Percentiles rank a stretch among this genome's conserved stretches.
phyloP scores from a whole-genome alignment of 2,329 filamentous ascomycete species.

The Penicillium sp. region DNA sequence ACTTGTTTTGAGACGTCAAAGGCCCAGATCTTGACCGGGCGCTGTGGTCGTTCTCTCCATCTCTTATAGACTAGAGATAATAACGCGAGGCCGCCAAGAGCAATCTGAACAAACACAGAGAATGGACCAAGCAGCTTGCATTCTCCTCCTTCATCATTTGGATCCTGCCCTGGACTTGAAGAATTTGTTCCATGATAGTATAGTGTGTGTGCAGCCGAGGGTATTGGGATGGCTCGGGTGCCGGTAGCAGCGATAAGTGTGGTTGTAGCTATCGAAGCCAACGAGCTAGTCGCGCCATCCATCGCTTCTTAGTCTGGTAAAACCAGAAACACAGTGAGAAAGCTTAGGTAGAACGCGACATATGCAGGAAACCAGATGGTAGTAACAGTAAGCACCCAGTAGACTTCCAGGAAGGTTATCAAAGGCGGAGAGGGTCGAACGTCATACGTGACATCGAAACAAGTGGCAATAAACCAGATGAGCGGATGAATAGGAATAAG shows the following conservation, averaged over 20 bases:
- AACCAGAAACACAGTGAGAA: not conserved
- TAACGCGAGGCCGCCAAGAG: conserved; percentile 77
- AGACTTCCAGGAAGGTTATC: not conserved
- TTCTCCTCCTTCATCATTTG: conserved; percentile 61
- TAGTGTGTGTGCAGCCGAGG: conserved; percentile 18
- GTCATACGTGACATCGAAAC: conserved; percentile 7
- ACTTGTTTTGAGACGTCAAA: conserved; percentile 98
- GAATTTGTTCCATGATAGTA: conserved; percentile 17
- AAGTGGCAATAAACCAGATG: not conserved
- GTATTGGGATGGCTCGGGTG: conserved; percentile 15
- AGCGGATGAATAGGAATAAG: not conserved
- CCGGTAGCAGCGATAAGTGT: conserved; percentile 10
- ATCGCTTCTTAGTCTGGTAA: conserved; percentile 1
- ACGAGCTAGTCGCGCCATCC: conserved; percentile 8
- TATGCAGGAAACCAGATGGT: not conserved
- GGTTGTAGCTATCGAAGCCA: conserved; percentile 16
- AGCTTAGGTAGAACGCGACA: not conserved
- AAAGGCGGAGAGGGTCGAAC: conserved; percentile 2
- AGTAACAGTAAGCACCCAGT: not conserved
- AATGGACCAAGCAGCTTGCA: conserved; percentile 88
- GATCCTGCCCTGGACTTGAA: conserved; percentile 24
- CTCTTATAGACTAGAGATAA: conserved; percentile 89
- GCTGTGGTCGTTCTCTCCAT: conserved; percentile 85
- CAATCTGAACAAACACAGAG: conserved; percentile 83
- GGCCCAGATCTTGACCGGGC: conserved; percentile 93